Evolutionary conservation across 148 eudicot species (phyloP).

Genomic region (Fagopyrum tataricum): DNA sequence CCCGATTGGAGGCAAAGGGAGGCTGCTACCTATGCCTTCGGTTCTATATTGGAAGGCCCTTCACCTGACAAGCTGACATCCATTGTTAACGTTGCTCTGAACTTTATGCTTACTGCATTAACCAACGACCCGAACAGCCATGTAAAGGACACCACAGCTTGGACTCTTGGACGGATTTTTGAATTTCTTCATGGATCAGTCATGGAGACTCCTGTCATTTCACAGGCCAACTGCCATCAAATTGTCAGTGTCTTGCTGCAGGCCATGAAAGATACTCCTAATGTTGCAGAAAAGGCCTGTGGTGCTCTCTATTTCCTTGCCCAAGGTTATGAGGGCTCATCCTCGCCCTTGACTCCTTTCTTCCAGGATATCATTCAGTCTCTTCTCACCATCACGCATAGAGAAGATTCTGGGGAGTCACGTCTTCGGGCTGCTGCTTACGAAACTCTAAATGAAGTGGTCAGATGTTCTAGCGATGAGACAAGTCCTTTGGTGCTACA

Average conservation of each 20-base stretch:
- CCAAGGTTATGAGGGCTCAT: constrained; percentile 71
- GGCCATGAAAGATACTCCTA: constrained; percentile 86
- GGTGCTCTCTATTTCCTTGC: constrained; percentile 95
- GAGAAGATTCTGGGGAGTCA: constrained; percentile 89
- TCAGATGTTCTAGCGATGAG: constrained; percentile 89
- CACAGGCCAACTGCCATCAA: constrained; percentile 73
- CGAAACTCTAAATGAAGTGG: constrained; percentile 91
- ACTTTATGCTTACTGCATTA: constrained; percentile 82
- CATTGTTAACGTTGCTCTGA: constrained; percentile 79
- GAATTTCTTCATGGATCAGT: constrained; percentile 83
- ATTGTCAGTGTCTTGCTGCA: constrained; percentile 74
- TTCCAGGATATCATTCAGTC: constrained; percentile 81
- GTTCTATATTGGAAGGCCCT: constrained; percentile 94
- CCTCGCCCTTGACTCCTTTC: constrained; percentile 74
- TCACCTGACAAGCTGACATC: constrained; percentile 76
- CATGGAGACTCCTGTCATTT: constrained; percentile 60
- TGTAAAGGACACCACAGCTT: constrained; percentile 94
- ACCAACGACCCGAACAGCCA: constrained; percentile 85
- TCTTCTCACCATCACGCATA: constrained; percentile 72
- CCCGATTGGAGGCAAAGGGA: constrained; percentile 94
- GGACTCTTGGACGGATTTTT: constrained; percentile 94
- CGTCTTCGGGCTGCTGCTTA: constrained; percentile 85
- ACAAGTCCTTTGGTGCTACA: constrained; percentile 77
- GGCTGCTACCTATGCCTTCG: constrained; percentile 92
- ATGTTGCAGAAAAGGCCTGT: constrained; percentile 94